phyloP scores from a whole-genome alignment of 2,329 filamentous ascomycete genomes.

The Aspergillus quadricinctus region DNA sequence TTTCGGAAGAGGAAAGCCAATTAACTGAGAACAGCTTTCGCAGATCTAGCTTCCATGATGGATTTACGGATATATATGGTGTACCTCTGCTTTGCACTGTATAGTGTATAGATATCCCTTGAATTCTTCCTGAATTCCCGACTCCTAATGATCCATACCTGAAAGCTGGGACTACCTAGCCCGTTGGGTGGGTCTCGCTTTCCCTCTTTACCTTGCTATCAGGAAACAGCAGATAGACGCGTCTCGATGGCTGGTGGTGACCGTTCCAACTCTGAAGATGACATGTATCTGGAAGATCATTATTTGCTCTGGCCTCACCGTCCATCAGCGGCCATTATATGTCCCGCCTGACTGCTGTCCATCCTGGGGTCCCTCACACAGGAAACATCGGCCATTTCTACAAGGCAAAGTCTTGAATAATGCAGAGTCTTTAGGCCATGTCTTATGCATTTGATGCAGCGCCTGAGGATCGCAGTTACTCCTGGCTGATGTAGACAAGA shows the following conservation, averaged over 20 bases:
- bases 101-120: no score
- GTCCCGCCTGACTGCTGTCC: neutral
- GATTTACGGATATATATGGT: neutral
- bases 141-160: neutral
- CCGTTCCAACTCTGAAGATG: no score
- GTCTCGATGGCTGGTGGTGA: neutral
- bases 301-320: neutral
- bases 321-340: neutral
- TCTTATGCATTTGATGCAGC: no score
- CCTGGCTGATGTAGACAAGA: no score
- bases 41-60: neutral
- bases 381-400: neutral
- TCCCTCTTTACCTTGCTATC: neutral
- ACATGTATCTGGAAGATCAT: neutral
- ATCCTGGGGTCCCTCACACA: neutral
- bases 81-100: neutral
- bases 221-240: neutral
- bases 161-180: no score
- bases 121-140: neutral
- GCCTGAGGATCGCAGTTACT: neutral
- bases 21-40: no score
- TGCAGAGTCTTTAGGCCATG: no score
- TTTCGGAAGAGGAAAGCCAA: neutral
- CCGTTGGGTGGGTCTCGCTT: neutral
- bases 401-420: neutral